Base-by-base conservation (phyloP, 441 rosid genomes). In the Erodium texanum region DNA sequence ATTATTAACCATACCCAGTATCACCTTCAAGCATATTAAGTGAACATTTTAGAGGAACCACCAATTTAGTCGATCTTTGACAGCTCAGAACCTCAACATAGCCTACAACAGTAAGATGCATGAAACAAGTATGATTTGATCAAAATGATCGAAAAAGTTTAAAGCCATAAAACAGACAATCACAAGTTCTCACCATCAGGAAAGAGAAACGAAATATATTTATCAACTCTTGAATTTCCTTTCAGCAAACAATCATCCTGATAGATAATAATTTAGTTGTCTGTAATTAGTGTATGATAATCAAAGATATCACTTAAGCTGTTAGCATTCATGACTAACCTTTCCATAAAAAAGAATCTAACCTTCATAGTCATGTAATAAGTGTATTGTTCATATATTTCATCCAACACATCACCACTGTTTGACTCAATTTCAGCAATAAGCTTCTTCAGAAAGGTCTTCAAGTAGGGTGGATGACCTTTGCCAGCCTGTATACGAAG, bases 21-120 rank as follows among this genome's bases (percentile, higher is more conserved):
- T 89, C 98, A 75, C 98, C 98, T 84, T 90, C 92, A 74, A 90
- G 92, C 90, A 93, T 90, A 80, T 93, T 89, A 66, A 87, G 84
- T 7, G 97, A 90, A 77, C 98, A 89, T 20, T 75, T 80, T 62
- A 93, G 67, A 0, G 86, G 83, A 81, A 93, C 74, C 74, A 79
- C 75, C 72, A 93, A 71, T 36, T 84, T 85, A 69, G 73, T 73
- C 3, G 89, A 78, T 48, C 62, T 73, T 59, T 83, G 86, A 76
- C 79, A 82, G 62, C 81, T 78, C 18, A 75, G 83, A 58, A 76
- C 76, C 63, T 78, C 72, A 68, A 52, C 50, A 62, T 74, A 83
- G 73, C 80, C 97, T 87, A 71, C 2, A 74, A 66, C 36, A 32
- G 36, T 2, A 32, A 1, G 36, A 32, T 32, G 36, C 36, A 32